phyloP scores from a whole-genome alignment of 805 yeast genomes.

The Wickerhamomyces hampshirensis region DNA sequence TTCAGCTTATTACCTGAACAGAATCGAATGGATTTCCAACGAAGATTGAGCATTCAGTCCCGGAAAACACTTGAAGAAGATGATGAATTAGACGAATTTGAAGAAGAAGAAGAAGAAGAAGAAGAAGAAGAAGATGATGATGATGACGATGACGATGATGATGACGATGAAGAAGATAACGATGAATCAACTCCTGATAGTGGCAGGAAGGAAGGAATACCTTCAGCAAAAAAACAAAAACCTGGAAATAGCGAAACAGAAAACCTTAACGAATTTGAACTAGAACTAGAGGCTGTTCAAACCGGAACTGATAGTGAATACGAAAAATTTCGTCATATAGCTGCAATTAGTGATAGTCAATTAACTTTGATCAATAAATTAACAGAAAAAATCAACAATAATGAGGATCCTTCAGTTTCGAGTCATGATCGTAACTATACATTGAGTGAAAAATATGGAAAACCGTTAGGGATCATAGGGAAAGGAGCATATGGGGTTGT shows the following conservation, averaged over 20 bases:
- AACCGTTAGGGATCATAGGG: constrained; percentile 58
- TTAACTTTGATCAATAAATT: constrained; percentile 43
- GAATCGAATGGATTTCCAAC: constrained; percentile 25
- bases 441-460: constrained; percentile 45
- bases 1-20: constrained; percentile 26
- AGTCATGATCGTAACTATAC: constrained; percentile 28
- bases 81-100: constrained; percentile 9
- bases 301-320: constrained; percentile 4
- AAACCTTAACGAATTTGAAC: too few relatives aligned
- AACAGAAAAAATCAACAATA: constrained; percentile 42
- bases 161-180: constrained; percentile 5
- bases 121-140: constrained; percentile 6
- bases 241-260: too few relatives aligned
- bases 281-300: too few relatives aligned
- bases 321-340: constrained; percentile 14
- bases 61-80: constrained; percentile 19
- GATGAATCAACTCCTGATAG: too few relatives aligned
- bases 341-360: constrained; percentile 48
- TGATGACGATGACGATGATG: constrained; percentile 5
- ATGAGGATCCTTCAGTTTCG: constrained; percentile 12
- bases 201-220: too few relatives aligned
- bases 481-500: constrained; percentile 99
- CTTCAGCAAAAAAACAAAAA: too few relatives aligned
- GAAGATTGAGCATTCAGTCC: constrained; percentile 24
- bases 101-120: neutral